Base-by-base conservation (phyloP, 2,329 filamentous ascomycete species). In the Zymoseptoria tritici region DNA sequence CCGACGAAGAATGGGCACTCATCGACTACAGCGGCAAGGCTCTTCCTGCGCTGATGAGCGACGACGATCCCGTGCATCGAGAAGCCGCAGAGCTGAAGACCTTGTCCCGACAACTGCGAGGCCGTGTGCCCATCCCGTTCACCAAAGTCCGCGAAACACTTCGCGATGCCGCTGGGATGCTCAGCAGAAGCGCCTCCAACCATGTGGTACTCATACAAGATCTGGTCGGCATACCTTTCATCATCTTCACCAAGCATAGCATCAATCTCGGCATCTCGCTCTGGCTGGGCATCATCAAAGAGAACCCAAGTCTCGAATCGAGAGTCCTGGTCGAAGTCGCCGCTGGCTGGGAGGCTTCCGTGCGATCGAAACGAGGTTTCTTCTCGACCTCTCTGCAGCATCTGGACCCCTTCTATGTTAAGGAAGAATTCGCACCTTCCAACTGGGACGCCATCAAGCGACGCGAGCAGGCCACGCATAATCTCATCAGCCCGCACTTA, bases 271-370 rank as follows among this genome's bases (percentile, higher is more conserved):
- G 94, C 5, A 89, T 97, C 42, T 97, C 94, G 3, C 79, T 99
- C 6, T 99, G 94, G 94, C 85, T 97, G 62, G 94, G 94, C 24
- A 90, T 97, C 13, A 95, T 97, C 70, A 94, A 97, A 68, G 94
- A 99, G 73, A 97, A 96, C 69, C 90, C 92, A 2, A 83, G 84
- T 58, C 87, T 97, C 75, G 91, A 96, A 73, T 84, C 93, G 8
- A 86, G 91, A 62, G 85, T 99, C 58, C 77, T 99, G 31, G 86
- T 86, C 56, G 91, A 96, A 72, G 90, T 97, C 67, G 88, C 89
- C 9, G 88, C 94, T 70, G 89, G 93, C 64, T 99, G 93, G 90
- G 93, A 97, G 74, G 80, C 83, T 59, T 94, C 89, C 3, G 86
- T 97, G 52, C 83, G 89, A 60, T 86, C 84, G 67, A 85, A 84